Conservation (phyloP, 1,139 yeast species). For the Hemisphaericaspora subhashii region DNA sequence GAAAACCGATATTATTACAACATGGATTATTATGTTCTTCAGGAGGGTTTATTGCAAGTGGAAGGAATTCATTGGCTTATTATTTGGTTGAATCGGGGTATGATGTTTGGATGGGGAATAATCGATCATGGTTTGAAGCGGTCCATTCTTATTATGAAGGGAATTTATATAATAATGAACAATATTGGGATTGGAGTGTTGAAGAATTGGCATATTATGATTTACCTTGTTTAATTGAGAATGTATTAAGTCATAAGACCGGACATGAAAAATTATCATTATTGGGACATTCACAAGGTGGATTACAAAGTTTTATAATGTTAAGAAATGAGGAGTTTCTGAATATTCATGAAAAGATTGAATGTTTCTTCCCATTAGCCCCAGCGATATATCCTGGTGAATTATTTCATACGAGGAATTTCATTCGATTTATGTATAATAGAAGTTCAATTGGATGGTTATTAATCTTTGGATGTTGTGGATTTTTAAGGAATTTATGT, state of each 20-base stretch:
- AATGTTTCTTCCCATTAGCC: conserved; percentile 72
- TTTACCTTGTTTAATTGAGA: conserved; percentile 67
- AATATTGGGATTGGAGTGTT: conserved; percentile 84
- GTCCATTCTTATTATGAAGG: conserved; percentile 47
- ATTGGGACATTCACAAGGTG: conserved; percentile 90
- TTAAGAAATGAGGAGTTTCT: conserved; percentile 38
- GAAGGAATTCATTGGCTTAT: conserved; percentile 72
- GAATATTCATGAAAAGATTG: conserved; percentile 48
- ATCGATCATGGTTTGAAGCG: conserved; percentile 81
- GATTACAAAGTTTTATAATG: conserved; percentile 75
- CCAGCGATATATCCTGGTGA: conserved; percentile 92
- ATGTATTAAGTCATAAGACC: conserved; percentile 48
- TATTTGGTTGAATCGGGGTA: conserved; percentile 61
- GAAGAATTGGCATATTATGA: conserved; percentile 77
- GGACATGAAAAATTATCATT: conserved; percentile 53
- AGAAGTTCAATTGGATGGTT: conserved; percentile 38
- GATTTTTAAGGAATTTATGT: conserved; percentile 63
- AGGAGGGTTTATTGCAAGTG: conserved; percentile 80
- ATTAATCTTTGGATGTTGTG: conserved; percentile 57
- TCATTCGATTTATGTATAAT: conserved; percentile 56
- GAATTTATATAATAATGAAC: conserved; percentile 48
- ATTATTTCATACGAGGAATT: conserved; percentile 55
- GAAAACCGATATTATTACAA: conserved; percentile 66
- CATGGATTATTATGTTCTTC: conserved; percentile 90
- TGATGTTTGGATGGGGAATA: conserved; percentile 95